Conservation (phyloP, 805 yeast genomes). For the Tetrapisispora taiwanensis region DNA sequence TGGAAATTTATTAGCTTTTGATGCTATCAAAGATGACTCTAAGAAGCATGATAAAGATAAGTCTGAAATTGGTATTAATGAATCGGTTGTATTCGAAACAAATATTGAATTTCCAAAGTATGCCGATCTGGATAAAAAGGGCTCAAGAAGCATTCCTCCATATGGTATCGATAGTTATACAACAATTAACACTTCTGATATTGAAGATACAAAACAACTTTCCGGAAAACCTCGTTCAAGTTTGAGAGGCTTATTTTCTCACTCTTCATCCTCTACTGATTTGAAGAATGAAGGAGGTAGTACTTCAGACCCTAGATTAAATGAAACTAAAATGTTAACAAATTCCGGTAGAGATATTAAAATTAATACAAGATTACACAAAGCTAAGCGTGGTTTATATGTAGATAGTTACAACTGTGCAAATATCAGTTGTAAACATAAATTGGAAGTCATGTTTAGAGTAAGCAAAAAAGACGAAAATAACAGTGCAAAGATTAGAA, state of each 20-base stretch:
- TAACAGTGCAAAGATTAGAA: constrained; percentile 43
- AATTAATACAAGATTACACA: constrained; percentile 14
- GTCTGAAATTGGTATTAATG: constrained; percentile 15
- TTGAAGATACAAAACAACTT: constrained; percentile 5
- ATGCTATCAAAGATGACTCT: constrained; percentile 17
- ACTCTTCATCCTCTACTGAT: background rate
- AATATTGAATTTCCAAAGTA: constrained; percentile 26
- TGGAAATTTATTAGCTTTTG: constrained; percentile 52
- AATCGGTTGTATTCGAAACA: constrained; percentile 24
- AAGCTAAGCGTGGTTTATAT: constrained; percentile 32
- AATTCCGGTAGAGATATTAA: constrained; percentile 15
- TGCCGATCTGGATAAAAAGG: constrained; percentile 20
- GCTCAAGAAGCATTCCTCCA: constrained; percentile 25
- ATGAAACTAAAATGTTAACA: constrained; percentile 11
- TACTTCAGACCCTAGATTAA: constrained; percentile 5
- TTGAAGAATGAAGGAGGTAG: background rate
- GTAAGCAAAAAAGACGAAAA: constrained; percentile 52
- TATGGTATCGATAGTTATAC: constrained; percentile 28
- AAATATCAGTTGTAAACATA: constrained; percentile 51
- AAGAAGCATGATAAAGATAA: constrained; percentile 25
- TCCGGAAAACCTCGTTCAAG: constrained; percentile 6
- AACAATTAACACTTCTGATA: constrained; percentile 8
- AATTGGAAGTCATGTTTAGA: constrained; percentile 60
- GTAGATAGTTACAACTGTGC: constrained; percentile 54
- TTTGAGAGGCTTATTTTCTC: constrained; percentile 13